Base-by-base conservation (phyloP, 2,329 filamentous ascomycete species). In the Neopestalotiopsis rosae region DNA sequence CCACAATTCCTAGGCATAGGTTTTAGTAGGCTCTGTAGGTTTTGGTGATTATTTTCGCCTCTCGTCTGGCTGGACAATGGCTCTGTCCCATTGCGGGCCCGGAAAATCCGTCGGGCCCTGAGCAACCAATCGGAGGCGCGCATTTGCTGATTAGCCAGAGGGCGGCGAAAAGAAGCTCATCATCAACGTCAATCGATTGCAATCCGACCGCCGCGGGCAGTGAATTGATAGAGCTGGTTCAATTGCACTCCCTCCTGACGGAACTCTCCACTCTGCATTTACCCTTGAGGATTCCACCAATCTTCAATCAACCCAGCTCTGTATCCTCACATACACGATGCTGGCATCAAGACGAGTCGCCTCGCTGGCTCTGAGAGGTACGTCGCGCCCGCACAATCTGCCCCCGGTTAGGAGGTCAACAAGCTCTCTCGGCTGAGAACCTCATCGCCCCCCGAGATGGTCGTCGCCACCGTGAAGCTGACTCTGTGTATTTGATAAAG, bases 291-390 rank as follows among this genome's bases (percentile, higher is more conserved):
- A 57, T 64, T 61, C 45, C 65, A 42, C 59, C 20, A 34, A 28
- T 68, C 66, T 69, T 67, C 58, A 56, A 63, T 17, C 24, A n/a
- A 24, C 28, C 14, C 49, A 20, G 45, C n/a, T 38, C 34, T 61
- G 40, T 45, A 66, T 68, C 17, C 38, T 28, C 10, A 34, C 66
- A 65, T 52, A 57, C 72, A 77, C 72, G 73, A 84, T 84, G 81
- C 74, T 83, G 70, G 79, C 80, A 70, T 79, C 81, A 67, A 78
- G 81, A 79, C 79, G 80, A 76, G 78, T 77, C 65, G 79, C 80
- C 74, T 75, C 81, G 67, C 74, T 84, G 77, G 82, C 79, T 68
- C 75, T 84, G 76, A 77, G 81, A 81, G 81, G 82, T 83, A 76
- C 70, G 73, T 73, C 65, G 66, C 28, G 20, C 28, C 57, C 4